phyloP scores from a whole-genome alignment of 805 yeast species.

The Metschnikowia lunata region DNA sequence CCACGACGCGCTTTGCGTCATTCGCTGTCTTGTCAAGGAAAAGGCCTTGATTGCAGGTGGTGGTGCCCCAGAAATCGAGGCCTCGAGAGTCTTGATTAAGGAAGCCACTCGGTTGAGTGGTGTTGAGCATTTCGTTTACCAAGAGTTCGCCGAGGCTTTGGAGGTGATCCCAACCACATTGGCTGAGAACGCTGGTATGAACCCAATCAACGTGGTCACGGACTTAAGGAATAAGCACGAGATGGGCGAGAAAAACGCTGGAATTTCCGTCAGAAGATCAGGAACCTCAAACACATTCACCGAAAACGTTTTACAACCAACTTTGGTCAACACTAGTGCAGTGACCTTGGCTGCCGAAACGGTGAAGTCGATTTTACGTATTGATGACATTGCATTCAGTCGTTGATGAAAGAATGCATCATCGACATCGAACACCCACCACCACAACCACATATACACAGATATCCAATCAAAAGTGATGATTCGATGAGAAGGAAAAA shows the following conservation, averaged over 20 bases:
- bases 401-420: slow-evolving; percentile 6
- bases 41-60: slow-evolving; percentile 95
- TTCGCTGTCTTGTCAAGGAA: slow-evolving; percentile 81
- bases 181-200: slow-evolving; percentile 93
- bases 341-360: slow-evolving; percentile 93
- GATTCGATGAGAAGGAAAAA: not conserved
- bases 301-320: slow-evolving; percentile 96
- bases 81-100: slow-evolving; percentile 65
- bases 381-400: slow-evolving; percentile 88
- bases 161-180: slow-evolving; percentile 91
- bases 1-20: slow-evolving; percentile 95
- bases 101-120: slow-evolving; percentile 76
- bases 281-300: slow-evolving; percentile 87
- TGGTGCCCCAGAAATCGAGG: slow-evolving; percentile 96
- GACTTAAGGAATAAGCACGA: slow-evolving; percentile 90
- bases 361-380: slow-evolving; percentile 91
- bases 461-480: not conserved
- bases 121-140: slow-evolving; percentile 85
- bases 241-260: slow-evolving; percentile 88
- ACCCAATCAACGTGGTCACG: slow-evolving; percentile 86
- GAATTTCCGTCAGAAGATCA: slow-evolving; percentile 89
- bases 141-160: slow-evolving; percentile 85
- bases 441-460: not conserved
- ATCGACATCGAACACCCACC: not conserved
- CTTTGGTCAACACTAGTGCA: slow-evolving; percentile 90